phyloP scores from a whole-genome alignment of 768 basidiomycete genomes.

The Psilocybe cyanescens region DNA sequence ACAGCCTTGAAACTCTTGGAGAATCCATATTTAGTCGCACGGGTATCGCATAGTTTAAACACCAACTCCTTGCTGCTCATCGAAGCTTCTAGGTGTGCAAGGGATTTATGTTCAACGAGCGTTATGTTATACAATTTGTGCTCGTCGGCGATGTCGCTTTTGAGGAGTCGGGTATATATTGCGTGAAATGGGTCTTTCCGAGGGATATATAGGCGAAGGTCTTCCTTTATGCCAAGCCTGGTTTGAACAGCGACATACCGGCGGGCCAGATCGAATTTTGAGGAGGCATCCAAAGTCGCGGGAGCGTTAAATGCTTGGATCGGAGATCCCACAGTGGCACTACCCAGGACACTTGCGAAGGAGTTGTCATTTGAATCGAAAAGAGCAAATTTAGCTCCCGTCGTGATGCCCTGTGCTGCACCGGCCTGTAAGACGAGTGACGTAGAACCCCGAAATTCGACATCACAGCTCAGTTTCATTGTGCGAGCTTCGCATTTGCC shows the following conservation, averaged over 20 bases:
- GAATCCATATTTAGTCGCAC: neutral
- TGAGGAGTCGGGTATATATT: no score
- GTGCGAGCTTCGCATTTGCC: neutral
- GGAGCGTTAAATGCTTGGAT: no score
- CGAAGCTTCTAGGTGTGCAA: neutral
- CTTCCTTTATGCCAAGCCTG: neutral
- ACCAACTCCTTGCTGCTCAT: neutral
- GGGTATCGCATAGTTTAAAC: neutral
- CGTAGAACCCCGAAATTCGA: neutral
- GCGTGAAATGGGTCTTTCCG: neutral
- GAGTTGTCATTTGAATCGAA: neutral
- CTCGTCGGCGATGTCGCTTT: neutral
- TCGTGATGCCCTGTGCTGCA: constrained; percentile 3
- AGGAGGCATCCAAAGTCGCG: no score
- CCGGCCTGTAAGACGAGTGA: neutral
- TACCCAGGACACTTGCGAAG: neutral
- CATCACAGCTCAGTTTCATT: no score
- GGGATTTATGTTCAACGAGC: neutral
- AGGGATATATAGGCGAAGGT: neutral
- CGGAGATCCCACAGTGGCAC: neutral
- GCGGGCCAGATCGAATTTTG: no score
- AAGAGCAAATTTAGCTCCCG: neutral
- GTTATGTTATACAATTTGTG: neutral
- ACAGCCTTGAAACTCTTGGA: neutral
- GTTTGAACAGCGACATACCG: neutral